Conservation (phyloP, 2,329 filamentous ascomycete genomes). For the Alternaria infectoria region DNA sequence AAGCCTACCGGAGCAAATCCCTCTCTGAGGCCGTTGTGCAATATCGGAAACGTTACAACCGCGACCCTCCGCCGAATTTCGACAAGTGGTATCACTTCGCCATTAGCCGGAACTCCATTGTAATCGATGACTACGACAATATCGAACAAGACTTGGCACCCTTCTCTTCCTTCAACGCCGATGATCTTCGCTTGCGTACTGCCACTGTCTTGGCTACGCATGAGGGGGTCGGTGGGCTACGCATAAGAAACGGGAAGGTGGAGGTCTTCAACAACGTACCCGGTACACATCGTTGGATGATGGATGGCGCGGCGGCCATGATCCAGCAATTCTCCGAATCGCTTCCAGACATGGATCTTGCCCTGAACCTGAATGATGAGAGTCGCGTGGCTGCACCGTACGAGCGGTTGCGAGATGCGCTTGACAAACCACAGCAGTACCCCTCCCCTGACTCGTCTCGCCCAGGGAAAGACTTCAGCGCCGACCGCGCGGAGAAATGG, state of each 20-base stretch:
- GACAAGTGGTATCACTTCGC: constrained; percentile 67
- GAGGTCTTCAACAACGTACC: constrained; percentile 52
- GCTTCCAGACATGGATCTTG: constrained; percentile 68
- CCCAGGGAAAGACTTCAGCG: constrained; percentile 45
- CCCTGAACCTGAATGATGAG: constrained; percentile 68
- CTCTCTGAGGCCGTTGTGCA: constrained; percentile 58
- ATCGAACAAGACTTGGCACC: constrained; percentile 64
- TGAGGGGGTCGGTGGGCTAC: constrained; percentile 63
- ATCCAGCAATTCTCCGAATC: constrained; percentile 57
- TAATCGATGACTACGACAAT: constrained; percentile 67
- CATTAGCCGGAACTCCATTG: constrained; percentile 55
- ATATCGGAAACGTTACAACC: constrained; percentile 60
- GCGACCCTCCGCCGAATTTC: constrained; percentile 65
- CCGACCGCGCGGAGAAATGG: constrained; percentile 50
- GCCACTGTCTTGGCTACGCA: constrained; percentile 59
- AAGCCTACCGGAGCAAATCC: constrained; percentile 56
- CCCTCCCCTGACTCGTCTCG: constrained; percentile 28
- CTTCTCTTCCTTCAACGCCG: constrained; percentile 60
- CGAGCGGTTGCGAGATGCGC: constrained; percentile 34
- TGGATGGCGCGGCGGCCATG: constrained; percentile 61
- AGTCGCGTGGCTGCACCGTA: constrained; percentile 62
- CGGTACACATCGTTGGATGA: constrained; percentile 65
- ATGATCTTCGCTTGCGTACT: constrained; percentile 59
- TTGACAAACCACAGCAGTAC: constrained; percentile 31
- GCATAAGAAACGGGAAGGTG: constrained; percentile 61